Base-by-base conservation (phyloP, 2,329 filamentous ascomycete species). In the Tolypocladium album region DNA sequence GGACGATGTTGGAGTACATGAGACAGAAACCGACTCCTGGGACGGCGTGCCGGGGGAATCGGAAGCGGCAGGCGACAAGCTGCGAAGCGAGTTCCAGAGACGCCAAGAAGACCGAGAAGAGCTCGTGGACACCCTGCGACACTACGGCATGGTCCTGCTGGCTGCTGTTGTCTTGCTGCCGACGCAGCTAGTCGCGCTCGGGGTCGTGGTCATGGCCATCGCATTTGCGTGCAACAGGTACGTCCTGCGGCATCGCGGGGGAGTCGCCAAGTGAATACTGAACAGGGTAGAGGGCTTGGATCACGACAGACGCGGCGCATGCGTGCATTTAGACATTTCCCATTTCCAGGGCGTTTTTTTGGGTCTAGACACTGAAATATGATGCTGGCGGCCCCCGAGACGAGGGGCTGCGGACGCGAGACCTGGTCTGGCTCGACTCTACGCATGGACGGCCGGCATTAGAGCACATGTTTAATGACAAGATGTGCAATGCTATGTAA, bases 101-200 rank as follows among this genome's bases (percentile, higher is more conserved):
- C 68, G 68, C 62, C 70, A 68, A 39, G 70, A 73, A 57, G 69
- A 69, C 47, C 72, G 71, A 56, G 72, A 77, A 53, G 68, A 66
- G 63, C 68, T 74, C 63, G 72, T 81, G 39, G 75, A 75, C 47
- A 69, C 66, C 58, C 65, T 80, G 61, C 78, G 78, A 58, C 72
- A 70, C 60, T 71, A 74, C 61, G 76, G 79, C 64, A 71, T 76
- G 63, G 68, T 71, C 55, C 61, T 77, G 36, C 65, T 79, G 59
- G 79, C 75, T 15, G 75, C 76, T 20, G 65, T 76, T 57, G 78
- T 82, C 62, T 72, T 82, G 63, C 74, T 82, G 52, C 79, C 80
- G 60, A 69, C 69, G 57, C 71, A 71, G 64, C 68, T 80, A 60
- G 70, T 78, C 57, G 67, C 68, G 31, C 58, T 77, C 59, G 71